Percentiles rank a stretch among this genome's conserved stretches.
phyloP scores from a whole-genome alignment of 345 rosid genomes.

The Eucalyptus rudis region DNA sequence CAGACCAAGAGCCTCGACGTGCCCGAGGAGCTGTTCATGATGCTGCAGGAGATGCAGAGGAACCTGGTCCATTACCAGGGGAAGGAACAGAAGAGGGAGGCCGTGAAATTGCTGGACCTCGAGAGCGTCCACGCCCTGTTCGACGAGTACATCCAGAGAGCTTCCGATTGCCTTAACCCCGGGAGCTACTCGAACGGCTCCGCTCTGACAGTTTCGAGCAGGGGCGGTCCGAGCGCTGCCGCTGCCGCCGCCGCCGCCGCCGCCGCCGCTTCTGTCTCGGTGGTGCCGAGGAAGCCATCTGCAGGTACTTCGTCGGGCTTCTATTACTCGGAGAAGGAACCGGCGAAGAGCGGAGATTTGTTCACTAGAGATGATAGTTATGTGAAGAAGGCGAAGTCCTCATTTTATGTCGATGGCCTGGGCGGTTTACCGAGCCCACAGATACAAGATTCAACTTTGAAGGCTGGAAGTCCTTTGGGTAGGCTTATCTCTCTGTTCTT shows the following conservation, averaged over 20 bases:
- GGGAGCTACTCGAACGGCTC: conserved; percentile 18
- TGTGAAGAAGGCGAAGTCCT: conserved; percentile 41
- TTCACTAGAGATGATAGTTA: conserved; percentile 65
- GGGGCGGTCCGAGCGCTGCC: neutral
- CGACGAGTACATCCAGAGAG: conserved; percentile 80
- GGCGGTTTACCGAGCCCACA: conserved; percentile 26
- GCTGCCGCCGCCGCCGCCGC: too few species aligned
- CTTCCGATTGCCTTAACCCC: conserved; percentile 49
- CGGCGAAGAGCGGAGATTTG: conserved; percentile 15
- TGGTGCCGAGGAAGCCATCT: neutral
- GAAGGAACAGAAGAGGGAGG: conserved; percentile 70
- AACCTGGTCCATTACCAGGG: conserved; percentile 35
- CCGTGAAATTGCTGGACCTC: conserved; percentile 60
- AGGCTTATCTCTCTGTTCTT: neutral
- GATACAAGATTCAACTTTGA: conserved; percentile 48
- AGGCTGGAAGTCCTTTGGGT: conserved; percentile 39
- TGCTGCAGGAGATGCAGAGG: conserved; percentile 70
- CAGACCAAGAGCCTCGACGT: conserved; percentile 33
- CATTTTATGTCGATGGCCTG: conserved; percentile 30
- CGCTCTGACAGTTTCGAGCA: neutral
- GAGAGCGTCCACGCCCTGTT: conserved; percentile 53
- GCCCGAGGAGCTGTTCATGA: conserved; percentile 62
- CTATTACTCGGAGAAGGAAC: conserved; percentile 13
- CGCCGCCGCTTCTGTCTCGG: neutral
- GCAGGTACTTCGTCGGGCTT: neutral